These are phyloP conservation scores for Scheffersomyces coipomensis DNA, from an alignment of 805 yeast species.

Conservation along the genomic window DNA sequence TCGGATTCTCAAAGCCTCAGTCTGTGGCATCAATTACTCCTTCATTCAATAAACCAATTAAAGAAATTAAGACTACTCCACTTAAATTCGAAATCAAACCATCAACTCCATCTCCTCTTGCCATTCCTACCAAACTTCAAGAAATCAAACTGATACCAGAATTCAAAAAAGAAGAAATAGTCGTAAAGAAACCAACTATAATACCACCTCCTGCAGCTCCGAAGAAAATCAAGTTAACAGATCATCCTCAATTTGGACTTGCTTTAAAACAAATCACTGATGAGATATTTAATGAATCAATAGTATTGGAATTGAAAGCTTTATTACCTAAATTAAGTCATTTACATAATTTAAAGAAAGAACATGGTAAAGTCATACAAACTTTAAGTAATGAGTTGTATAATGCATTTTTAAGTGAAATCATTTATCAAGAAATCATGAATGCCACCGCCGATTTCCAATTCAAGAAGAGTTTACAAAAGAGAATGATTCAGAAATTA, in stretches of 20 bases:
- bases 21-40: not conserved
- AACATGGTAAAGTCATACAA: slow-evolving; percentile 25
- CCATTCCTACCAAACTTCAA: not conserved
- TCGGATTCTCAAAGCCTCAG: not conserved
- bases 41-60: too few relatives aligned
- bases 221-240: slow-evolving; percentile 17
- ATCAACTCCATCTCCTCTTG: not conserved
- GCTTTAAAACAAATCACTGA: slow-evolving; percentile 25
- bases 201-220: slow-evolving; percentile 3
- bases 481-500: slow-evolving; percentile 28
- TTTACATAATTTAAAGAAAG: slow-evolving; percentile 17
- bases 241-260: slow-evolving; percentile 19
- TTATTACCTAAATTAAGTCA: slow-evolving; percentile 24
- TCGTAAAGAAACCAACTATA: not conserved
- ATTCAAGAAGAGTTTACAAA: slow-evolving; percentile 29
- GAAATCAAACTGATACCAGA: too few relatives aligned
- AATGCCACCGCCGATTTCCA: slow-evolving; percentile 46
- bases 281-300: slow-evolving; percentile 16
- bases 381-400: slow-evolving; percentile 51
- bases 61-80: not conserved
- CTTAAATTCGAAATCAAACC: not conserved
- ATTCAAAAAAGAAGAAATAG: too few relatives aligned
- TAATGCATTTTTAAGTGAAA: slow-evolving; percentile 61
- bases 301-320: slow-evolving; percentile 22
- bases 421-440: slow-evolving; percentile 41